Evolutionary conservation across 1,284 basidiomycete species (phyloP).

Genomic region (Cryptococcus maquisensis): DNA sequence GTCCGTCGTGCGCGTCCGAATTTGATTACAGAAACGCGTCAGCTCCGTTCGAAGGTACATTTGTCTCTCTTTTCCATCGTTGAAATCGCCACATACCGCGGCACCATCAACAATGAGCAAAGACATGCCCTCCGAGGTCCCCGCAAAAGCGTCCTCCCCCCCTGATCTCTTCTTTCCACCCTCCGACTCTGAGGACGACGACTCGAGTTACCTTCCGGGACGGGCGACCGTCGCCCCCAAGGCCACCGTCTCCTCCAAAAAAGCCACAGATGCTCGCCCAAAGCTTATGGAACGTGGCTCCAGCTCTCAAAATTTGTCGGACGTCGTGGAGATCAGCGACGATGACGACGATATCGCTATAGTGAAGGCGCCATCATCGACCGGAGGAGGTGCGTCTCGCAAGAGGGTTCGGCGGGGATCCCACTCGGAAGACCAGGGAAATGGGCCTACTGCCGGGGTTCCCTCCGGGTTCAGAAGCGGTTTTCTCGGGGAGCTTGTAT

Average conservation of each 20-base stretch:
- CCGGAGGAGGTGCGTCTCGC: slow-evolving; percentile 16
- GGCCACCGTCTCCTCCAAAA: neutral
- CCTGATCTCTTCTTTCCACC: slow-evolving; percentile 40
- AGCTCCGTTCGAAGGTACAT: neutral
- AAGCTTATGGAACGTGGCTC: neutral
- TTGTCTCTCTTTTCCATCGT: neutral
- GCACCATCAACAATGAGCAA: neutral
- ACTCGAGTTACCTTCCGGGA: slow-evolving; percentile 3
- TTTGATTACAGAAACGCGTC: neutral
- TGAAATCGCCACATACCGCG: neutral
- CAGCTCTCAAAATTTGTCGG: neutral
- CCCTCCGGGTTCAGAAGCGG: slow-evolving; percentile 32
- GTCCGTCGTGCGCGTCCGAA: neutral
- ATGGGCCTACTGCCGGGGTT: slow-evolving; percentile 2
- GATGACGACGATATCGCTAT: slow-evolving; percentile 14
- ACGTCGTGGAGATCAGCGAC: slow-evolving; percentile 15
- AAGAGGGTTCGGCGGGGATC: slow-evolving; percentile 16
- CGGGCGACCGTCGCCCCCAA: neutral
- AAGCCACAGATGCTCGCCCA: neutral
- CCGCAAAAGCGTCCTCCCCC: slow-evolving; percentile 18
- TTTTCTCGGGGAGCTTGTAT: slow-evolving; percentile 48
- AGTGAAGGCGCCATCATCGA: slow-evolving; percentile 2
- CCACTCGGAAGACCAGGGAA: slow-evolving; percentile 11
- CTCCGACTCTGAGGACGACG: slow-evolving; percentile 32
- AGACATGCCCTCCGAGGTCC: neutral